Evolutionary conservation across 2,329 filamentous ascomycete species (phyloP), one percentile per base, ranked within the genome.

Genomic region (Trichothecium roseum): DNA sequence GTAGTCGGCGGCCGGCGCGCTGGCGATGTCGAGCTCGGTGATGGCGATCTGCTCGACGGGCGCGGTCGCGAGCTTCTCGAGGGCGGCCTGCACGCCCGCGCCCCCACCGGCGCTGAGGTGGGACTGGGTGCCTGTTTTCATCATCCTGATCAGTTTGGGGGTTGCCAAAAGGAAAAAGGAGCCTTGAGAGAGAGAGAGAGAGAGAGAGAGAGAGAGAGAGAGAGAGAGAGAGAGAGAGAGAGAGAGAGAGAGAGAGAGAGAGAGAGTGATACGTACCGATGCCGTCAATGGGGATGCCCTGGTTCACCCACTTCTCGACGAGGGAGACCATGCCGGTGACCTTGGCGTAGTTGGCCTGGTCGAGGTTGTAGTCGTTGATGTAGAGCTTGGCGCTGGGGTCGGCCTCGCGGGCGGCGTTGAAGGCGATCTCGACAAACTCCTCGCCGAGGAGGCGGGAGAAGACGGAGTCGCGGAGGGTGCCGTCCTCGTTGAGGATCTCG

Each of bases 291-390:
- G 74, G 76, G 14, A 78, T 56, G 36, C 79, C 80, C 2, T 64
- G 66, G 0, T 65, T 66, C 34, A 74, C 48, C 77, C 78, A 82
- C 50, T 75, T 69, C 49, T 71, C 70, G 44, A 85, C 79, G 47
- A 77, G 62, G 26, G 50, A 53, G 4, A 70, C 63, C 62, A 81
- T 72, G 32, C 65, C 66, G 16, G 46, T 59, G 26, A 63, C 62
- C 63, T 86, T 85, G 42, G 68, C 61, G 47, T 69, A 68, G 44
- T 46, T 66, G 14, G 77, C 66, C 30, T 56, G 63, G 57, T 82
- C 79, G 35, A 82, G 68, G 60, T 81, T 82, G 58, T 69, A 74
- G 54, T 86, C 81, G 57, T 86, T 87, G 60, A 85, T 82, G 63
- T 83, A 87, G 28, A 86, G 65, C 57, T 79, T 80, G 3, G 76